Evolutionary conservation across 805 yeast species (phyloP), one percentile per base, ranked within the genome.

Genomic region (Cephaloascus fragrans): DNA sequence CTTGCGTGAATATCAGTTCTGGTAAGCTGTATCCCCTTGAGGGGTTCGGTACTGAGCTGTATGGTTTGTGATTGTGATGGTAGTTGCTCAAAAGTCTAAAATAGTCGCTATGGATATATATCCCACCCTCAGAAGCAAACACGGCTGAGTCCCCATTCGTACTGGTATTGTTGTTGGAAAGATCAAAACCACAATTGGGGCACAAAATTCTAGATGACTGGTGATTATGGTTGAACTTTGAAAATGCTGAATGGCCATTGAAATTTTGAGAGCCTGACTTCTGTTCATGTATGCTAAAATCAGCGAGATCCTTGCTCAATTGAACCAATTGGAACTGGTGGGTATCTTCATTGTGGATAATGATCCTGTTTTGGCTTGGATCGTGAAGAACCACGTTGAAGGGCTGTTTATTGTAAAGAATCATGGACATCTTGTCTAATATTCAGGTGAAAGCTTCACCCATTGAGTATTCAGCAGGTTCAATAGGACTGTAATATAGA

Each of bases 1-100:
- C 95, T 44, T 83, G 94, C 37, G 83, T 80, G 51, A 86, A 84
- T 3, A 88, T 66, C 5, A 70, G 68, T 8, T 61, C 57, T 1
- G 83, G 80, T 3, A 75, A 54, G n/a, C 49, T 44, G 18, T 41
- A 47, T 4, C 40, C n/a, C n/a, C n/a, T n/a, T n/a, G n/a, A 23
- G 3, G 14, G 20, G 18, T 14, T 15, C 19, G 14, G 10, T 37
- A n/a, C 18, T 34, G 39, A 14, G 23, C 18, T 5, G 8, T 23
- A 8, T 8, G 9, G 16, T 34, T 34, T 4, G 35, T 6, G 9
- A 3, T 23, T 14, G 18, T n/a, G 6, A 23, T 23, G 61, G 3
- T 60, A 45, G 15, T 53, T 51, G 1, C 57, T 59, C 29, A 63
- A 49, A 14, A 62, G 40, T 46, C 59, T 58, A 50, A 63, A 63